Evolutionary conservation across 768 basidiomycete species (phyloP).

Genomic region (Cystoderma amianthinum): DNA sequence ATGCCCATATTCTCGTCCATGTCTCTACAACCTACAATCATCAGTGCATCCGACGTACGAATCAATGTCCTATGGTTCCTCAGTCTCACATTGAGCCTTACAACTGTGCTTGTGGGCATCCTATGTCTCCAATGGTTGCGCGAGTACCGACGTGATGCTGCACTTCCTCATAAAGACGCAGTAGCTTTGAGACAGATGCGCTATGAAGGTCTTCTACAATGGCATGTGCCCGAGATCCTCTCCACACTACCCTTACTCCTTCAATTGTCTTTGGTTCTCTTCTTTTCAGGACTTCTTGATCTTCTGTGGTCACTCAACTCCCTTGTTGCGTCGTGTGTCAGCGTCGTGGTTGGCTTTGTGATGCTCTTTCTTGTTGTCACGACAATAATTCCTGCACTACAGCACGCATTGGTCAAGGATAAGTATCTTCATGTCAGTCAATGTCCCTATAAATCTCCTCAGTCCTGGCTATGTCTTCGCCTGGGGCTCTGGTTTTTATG

Average conservation of each 20-base stretch:
- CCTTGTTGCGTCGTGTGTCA: constrained; percentile 5
- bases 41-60: background rate
- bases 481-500: background rate
- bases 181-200: constrained; percentile 10
- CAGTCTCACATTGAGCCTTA: constrained; percentile 1
- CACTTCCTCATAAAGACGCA: constrained; percentile 5
- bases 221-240: constrained; percentile 12
- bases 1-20: background rate
- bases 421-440: background rate
- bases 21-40: background rate
- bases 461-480: constrained; percentile 4
- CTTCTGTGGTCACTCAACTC: constrained; percentile 10
- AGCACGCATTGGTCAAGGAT: constrained; percentile 4
- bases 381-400: constrained; percentile 6
- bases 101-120: background rate
- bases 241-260: constrained; percentile 12
- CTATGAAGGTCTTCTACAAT: constrained; percentile 9
- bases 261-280: constrained; percentile 13
- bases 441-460: constrained; percentile 9
- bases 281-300: constrained; percentile 13
- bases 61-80: constrained; percentile 3
- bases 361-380: constrained; percentile 6
- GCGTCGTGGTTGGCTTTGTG: constrained; percentile 5
- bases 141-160: background rate
- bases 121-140: constrained; percentile 3